phyloP scores from a whole-genome alignment of 2,329 filamentous ascomycete genomes.

The Trichoderma hamatum region DNA sequence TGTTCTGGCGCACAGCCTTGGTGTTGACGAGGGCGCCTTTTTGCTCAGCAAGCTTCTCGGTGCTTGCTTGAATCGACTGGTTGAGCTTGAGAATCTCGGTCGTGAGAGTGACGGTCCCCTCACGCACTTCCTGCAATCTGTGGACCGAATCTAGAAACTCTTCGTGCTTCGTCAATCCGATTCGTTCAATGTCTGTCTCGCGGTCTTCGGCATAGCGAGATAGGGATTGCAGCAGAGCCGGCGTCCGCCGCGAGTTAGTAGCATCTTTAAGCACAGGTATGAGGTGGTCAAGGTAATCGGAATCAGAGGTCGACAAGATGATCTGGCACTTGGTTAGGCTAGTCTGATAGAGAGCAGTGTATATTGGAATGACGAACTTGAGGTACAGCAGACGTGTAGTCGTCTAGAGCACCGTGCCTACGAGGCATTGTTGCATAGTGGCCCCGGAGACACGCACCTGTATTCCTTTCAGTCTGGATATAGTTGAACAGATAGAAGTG shows the following conservation, averaged over 20 bases:
- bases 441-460: background rate
- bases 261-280: conserved; percentile 95
- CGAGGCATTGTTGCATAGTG: conserved; percentile 44
- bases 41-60: conserved; percentile 89
- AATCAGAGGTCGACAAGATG: conserved; percentile 86
- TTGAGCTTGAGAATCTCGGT: conserved; percentile 90
- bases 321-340: conserved; percentile 60
- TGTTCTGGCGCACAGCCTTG: conserved; percentile 88
- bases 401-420: conserved; percentile 50
- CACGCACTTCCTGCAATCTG: conserved; percentile 86
- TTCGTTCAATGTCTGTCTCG: conserved; percentile 88
- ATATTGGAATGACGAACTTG: conserved; percentile 41
- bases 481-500: background rate
- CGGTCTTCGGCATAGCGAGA: conserved; percentile 78
- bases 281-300: conserved; percentile 92
- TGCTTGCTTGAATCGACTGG: conserved; percentile 92
- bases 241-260: conserved; percentile 71
- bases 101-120: conserved; percentile 86
- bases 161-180: conserved; percentile 94
- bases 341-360: conserved; percentile 24
- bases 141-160: conserved; percentile 95
- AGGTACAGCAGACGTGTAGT: conserved; percentile 51
- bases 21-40: conserved; percentile 95
- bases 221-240: conserved; percentile 72
- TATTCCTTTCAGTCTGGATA: background rate